phyloP scores from a whole-genome alignment of 1,284 basidiomycete genomes.

The Clitocybe nebularis region DNA sequence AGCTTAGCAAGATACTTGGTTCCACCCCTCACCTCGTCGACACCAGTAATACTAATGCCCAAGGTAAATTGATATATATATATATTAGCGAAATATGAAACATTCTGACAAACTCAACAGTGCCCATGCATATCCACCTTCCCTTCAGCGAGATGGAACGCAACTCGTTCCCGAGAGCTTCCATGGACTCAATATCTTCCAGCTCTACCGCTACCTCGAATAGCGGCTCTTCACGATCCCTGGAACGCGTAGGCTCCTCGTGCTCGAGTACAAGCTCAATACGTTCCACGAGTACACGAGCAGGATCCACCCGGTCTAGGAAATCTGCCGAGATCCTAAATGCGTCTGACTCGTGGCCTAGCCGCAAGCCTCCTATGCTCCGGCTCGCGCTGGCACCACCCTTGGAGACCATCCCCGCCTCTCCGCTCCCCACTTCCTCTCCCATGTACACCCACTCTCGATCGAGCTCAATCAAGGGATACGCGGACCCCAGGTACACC shows the following conservation, averaged over 20 bases:
- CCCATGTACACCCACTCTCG: background rate
- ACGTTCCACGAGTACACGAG: slow-evolving; percentile 13
- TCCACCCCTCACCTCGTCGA: slow-evolving; percentile 59
- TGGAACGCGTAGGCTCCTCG: slow-evolving; percentile 10
- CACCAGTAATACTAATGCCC: slow-evolving; percentile 11
- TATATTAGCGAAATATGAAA: slow-evolving; percentile 5
- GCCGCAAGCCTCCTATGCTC: slow-evolving; percentile 21
- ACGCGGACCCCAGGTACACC: slow-evolving; percentile 6
- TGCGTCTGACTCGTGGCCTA: slow-evolving; percentile 15
- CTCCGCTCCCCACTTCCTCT: slow-evolving; percentile 7
- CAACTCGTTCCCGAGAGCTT: slow-evolving; percentile 12
- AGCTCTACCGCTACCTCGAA: slow-evolving; percentile 5
- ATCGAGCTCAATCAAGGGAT: slow-evolving; percentile 3
- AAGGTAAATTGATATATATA: slow-evolving; percentile 28
- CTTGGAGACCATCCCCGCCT: slow-evolving; percentile 25
- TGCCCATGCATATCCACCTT: slow-evolving; percentile 14
- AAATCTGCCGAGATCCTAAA: slow-evolving; percentile 14
- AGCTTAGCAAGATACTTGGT: slow-evolving; percentile 58
- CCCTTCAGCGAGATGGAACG: slow-evolving; percentile 2
- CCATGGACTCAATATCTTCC: slow-evolving; percentile 25
- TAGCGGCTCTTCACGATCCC: slow-evolving; percentile 13
- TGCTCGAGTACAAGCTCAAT: slow-evolving; percentile 15
- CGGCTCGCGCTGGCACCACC: slow-evolving; percentile 19
- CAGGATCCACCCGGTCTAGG: slow-evolving; percentile 13
- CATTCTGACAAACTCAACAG: slow-evolving; percentile 7